Base-by-base conservation (phyloP, 768 basidiomycete genomes). In the Suillus hirtellus region DNA sequence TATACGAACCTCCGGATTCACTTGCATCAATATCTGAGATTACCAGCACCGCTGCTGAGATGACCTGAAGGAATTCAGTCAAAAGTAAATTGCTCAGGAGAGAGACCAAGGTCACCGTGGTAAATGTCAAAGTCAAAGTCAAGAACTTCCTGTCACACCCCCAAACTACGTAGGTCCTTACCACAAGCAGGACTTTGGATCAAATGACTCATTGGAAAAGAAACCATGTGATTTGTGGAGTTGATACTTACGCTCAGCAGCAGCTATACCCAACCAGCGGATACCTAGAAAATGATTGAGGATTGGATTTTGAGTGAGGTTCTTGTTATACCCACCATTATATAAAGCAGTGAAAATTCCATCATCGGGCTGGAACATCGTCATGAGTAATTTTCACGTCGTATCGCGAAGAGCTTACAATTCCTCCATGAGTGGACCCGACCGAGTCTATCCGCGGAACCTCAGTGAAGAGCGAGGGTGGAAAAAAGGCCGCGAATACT, bases 201-300 rank as follows among this genome's bases (percentile, higher is more conserved):
- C 19, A 47, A 7, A 50, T 1, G 8, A 27, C 24, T 59, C 52
- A 53, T 19, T 5, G 1, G 15, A 12, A 40, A n/a, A 9, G 34
- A 11, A 40, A 15, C 21, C 12, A 24, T 19, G n/a, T n/a, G 12
- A 27, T 11, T 50, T 27, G 10, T 37, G 17, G 42, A 14, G 59
- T n/a, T 50, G 44, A 35, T 31, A 52, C 42, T 47, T 6, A 59
- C 59, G 15, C 9, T 52, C 42, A 50, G 59, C 15, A 52, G 59
- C 42, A 31, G 35, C n/a, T 21, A 59, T 31, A 21, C 59, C 24
- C 12, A 31, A 19, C 42, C 27, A 43, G 15, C 44, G 40, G 40
- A 59, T 11, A 1, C 1, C 59, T 59, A 21, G 38, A 19, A 50
- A 34, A n/a, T 31, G 14, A 31, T 31, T 35, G 27, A 47, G 59